Evolutionary conservation across 345 rosid genomes (phyloP), one percentile per base, ranked within the genome.

Genomic region (Arabidopsis arenosa): DNA sequence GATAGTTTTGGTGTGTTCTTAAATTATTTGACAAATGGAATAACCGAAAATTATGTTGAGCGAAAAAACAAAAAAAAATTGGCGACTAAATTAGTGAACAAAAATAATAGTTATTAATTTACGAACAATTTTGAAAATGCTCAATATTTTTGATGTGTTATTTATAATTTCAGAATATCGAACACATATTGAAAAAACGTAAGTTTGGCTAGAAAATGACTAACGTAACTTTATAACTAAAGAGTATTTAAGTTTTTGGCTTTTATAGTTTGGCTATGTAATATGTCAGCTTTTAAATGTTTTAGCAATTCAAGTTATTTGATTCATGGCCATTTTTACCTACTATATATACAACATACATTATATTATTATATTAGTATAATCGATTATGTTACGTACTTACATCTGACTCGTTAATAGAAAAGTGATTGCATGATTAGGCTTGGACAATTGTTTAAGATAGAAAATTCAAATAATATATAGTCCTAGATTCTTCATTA

Each of bases 401-500:
- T n/a, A 26, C 28, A n/a, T 23, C 26, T 17, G 70, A 15, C 28
- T 65, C 37, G 39, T 39, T 52, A 18, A 56, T 44, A 56, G 26
- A 45, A 64, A 45, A 41, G 17, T 14, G 47, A 55, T 61, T 64
- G 52, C 51, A 15, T 45, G 40, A 68, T 74, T 66, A 47, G 37
- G 44, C 26, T 23, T 45, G 18, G 5, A 57, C 23, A 47, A 3
- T 39, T 3, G 48, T 26, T 26, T 9, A 56, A 59, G 4, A 7
- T 3, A 55, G 11, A 9, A 7, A 9, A 15, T 62, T 40, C 23
- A 11, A 73, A 32, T 13, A 32, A 53, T 18, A 12, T 17, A 15
- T 10, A n/a, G 44, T 44, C n/a, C 18, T 55, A 15, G 37, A 59
- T 40, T 68, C 9, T 66, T 60, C 33, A 32, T 40, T 37, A 57